Evolutionary conservation across 1,284 basidiomycete species (phyloP).

Genomic region (Fereydounia khargensis): DNA sequence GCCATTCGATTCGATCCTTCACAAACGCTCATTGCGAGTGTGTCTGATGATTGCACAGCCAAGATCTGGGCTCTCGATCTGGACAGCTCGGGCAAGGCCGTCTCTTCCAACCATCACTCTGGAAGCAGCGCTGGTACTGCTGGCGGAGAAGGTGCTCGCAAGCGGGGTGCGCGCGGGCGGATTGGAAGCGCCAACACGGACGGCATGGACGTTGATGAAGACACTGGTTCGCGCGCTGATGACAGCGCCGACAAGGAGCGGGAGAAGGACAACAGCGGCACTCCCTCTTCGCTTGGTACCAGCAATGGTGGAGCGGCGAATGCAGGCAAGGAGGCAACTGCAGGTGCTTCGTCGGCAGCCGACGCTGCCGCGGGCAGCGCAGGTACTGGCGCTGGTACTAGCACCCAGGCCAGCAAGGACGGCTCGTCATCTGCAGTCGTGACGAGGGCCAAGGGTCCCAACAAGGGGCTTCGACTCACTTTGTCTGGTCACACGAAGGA

Average conservation of each 20-base stretch:
- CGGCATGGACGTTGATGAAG: constrained; percentile 38
- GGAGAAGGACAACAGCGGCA: constrained; percentile 20
- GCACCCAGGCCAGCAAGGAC: neutral
- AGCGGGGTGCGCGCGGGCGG: constrained; percentile 28
- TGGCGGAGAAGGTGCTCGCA: constrained; percentile 19
- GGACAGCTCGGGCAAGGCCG: constrained; percentile 5
- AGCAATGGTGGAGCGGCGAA: neutral
- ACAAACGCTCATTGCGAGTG: constrained; percentile 51
- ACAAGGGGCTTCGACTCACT: constrained; percentile 30
- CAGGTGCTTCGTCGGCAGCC: constrained; percentile 11
- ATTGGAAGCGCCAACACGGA: constrained; percentile 37
- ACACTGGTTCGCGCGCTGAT: constrained; percentile 15
- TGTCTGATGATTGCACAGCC: constrained; percentile 50
- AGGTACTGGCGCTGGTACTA: constrained; percentile 2
- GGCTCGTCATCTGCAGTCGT: constrained; percentile 7
- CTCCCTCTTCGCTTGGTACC: constrained; percentile 14
- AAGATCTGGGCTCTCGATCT: constrained; percentile 50
- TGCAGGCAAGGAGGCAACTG: constrained; percentile 16
- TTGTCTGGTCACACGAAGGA: constrained; percentile 52
- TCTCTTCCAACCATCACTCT: too few relatives aligned
- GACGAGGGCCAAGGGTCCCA: constrained; percentile 27
- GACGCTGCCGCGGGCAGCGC: constrained; percentile 17
- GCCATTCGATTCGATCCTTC: constrained; percentile 54
- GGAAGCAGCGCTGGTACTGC: constrained; percentile 5
- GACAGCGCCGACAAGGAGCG: constrained; percentile 16